A percentile compares a stretch with the other conserved stretches of the same genome.
Evolutionary conservation across 129 eudicot species (phyloP).

Genomic region (Pulicaria dysenterica): DNA sequence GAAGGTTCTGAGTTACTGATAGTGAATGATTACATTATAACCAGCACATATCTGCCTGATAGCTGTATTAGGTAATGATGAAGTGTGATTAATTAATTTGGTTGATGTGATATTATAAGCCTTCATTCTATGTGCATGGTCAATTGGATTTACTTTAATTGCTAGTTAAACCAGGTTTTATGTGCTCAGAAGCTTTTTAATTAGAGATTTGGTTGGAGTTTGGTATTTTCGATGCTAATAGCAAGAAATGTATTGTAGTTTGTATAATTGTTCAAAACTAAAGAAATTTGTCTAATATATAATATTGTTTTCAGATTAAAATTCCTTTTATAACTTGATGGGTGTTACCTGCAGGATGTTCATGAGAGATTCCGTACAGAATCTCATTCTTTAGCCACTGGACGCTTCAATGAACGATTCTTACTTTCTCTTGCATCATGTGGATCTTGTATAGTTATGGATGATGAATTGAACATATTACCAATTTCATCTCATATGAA

Average conservation of each 20-base stretch:
- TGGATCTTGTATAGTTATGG: constrained; percentile 90
- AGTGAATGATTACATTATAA: too few relatives aligned
- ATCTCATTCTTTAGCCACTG: constrained; percentile 78
- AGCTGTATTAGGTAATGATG: too few relatives aligned
- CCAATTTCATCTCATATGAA: constrained; percentile 95
- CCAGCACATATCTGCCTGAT: too few relatives aligned
- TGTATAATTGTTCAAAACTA: neutral
- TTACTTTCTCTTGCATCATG: constrained; percentile 84
- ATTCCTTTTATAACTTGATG: constrained; percentile 13
- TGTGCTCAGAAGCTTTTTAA: too few relatives aligned
- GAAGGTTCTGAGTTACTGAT: too few relatives aligned
- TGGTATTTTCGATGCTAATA: too few relatives aligned
- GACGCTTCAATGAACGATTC: constrained; percentile 94
- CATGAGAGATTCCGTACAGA: constrained; percentile 91
- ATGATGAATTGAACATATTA: constrained; percentile 87
- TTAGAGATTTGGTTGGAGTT: too few relatives aligned
- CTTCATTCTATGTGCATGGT: too few relatives aligned
- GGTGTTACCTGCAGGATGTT: constrained; percentile 69
- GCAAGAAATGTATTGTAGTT: neutral
- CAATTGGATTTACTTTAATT: too few relatives aligned
- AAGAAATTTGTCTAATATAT: constrained; percentile 10
- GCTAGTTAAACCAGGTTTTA: too few relatives aligned
- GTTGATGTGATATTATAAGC: too few relatives aligned
- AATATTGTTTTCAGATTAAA: neutral
- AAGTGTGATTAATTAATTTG: too few relatives aligned